Evolutionary conservation across 2,329 filamentous ascomycete genomes (phyloP).

Genomic region (Cladosporium cucumerinum): DNA sequence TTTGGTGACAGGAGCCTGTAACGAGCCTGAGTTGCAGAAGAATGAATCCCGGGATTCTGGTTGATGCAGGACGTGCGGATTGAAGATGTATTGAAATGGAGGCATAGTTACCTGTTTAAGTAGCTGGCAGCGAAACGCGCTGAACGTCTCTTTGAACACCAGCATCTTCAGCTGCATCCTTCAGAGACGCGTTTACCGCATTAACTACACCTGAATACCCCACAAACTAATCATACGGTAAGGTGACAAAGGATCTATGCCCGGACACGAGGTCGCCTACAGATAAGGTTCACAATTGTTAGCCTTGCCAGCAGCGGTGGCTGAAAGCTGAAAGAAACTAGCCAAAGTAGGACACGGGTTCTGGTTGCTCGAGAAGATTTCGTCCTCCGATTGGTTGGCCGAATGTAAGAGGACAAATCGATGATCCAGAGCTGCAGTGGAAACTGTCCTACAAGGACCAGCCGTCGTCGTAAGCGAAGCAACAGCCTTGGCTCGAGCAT

Average conservation of each 20-base stretch:
- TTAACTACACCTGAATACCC: background rate
- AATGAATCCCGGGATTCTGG: background rate
- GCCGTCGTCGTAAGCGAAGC: background rate
- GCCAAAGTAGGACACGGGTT: background rate
- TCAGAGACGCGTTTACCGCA: background rate
- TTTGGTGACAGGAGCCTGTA: background rate
- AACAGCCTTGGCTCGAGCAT: background rate
- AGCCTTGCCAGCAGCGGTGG: background rate
- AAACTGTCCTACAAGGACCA: background rate
- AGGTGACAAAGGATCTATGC: background rate
- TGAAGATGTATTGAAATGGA: background rate
- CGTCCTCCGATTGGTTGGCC: background rate
- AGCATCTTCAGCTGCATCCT: background rate
- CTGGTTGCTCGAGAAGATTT: background rate
- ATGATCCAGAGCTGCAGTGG: background rate
- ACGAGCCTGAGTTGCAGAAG: background rate
- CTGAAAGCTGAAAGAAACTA: background rate
- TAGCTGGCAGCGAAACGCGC: background rate
- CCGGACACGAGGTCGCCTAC: background rate
- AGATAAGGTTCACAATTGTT: background rate
- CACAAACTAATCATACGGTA: background rate
- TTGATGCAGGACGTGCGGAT: background rate
- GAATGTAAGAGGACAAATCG: background rate
- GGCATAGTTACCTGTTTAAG: background rate
- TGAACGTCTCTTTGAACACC: background rate